These are phyloP conservation scores for Puya raimondii DNA, from an alignment of 176 grass and related monocot genomes.

Conservation along the genomic window DNA sequence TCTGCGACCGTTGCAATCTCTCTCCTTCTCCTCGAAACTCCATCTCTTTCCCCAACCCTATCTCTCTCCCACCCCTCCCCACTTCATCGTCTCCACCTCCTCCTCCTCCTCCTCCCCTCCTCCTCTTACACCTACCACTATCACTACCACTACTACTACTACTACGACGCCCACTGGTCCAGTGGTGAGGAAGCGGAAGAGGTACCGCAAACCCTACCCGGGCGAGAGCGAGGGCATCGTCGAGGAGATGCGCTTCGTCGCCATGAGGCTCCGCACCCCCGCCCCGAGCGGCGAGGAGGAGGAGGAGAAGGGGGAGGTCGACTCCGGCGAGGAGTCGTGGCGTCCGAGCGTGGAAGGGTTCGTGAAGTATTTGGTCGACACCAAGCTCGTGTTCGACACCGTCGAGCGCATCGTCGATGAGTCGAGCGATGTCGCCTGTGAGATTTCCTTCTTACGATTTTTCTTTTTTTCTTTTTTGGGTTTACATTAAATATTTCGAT, in stretches of 20 bases:
- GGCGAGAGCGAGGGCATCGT: slow-evolving; percentile 69
- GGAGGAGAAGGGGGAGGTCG: not conserved
- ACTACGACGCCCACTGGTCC: slow-evolving; percentile 1
- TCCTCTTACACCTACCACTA: slow-evolving; percentile 8
- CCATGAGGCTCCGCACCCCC: slow-evolving; percentile 69
- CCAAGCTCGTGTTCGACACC: slow-evolving; percentile 86
- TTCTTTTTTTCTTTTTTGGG: not conserved
- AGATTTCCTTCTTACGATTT: slow-evolving; percentile 13
- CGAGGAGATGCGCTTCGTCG: slow-evolving; percentile 94
- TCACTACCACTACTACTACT: slow-evolving; percentile 5
- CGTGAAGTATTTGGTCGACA: slow-evolving; percentile 71
- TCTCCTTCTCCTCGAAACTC: not conserved
- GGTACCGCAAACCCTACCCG: slow-evolving; percentile 46
- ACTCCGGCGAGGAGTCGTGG: slow-evolving; percentile 31
- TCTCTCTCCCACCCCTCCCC: slow-evolving; percentile 2
- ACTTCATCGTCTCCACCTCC: slow-evolving; percentile 15
- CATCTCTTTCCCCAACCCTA: not conserved
- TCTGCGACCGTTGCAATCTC: not conserved
- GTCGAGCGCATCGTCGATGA: slow-evolving; percentile 71
- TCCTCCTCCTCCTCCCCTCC: slow-evolving; percentile 24
- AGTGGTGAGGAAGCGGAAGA: slow-evolving; percentile 25
- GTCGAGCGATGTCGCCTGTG: slow-evolving; percentile 75
- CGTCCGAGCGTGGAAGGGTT: slow-evolving; percentile 67
- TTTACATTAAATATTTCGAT: not conserved
- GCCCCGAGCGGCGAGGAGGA: not conserved